Conservation (phyloP, 495 filamentous ascomycete genomes). For the Astrothelium macrocarpum region DNA sequence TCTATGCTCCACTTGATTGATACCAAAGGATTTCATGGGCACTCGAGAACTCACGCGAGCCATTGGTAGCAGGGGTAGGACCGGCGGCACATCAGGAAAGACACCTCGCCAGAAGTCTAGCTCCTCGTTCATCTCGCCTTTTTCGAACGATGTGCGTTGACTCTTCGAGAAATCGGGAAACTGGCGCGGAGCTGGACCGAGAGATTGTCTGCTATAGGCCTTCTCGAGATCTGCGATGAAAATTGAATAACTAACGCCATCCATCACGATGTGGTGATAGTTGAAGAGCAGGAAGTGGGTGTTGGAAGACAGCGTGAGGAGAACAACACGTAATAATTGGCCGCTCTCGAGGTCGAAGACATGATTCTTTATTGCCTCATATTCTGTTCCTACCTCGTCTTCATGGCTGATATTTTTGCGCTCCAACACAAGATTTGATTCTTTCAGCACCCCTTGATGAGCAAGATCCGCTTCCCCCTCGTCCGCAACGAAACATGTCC, state of each 20-base stretch:
- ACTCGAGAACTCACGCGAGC: neutral
- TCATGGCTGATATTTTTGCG: neutral
- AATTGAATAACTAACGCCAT: constrained; percentile 12
- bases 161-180: constrained; percentile 5
- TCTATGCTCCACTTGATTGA: neutral
- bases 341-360: neutral
- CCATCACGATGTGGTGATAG: constrained; percentile 18
- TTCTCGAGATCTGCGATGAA: constrained; percentile 13
- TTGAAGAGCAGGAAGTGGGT: constrained; percentile 10
- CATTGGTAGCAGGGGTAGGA: constrained; percentile 28
- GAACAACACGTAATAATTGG: neutral
- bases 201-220: neutral
- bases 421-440: neutral
- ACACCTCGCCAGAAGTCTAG: constrained; percentile 26
- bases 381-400: neutral
- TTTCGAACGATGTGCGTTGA: constrained; percentile 9
- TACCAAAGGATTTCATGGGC: neutral
- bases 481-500: neutral
- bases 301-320: neutral
- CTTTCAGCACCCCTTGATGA: neutral
- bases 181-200: neutral
- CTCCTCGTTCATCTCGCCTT: constrained; percentile 16
- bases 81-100: constrained; percentile 16
- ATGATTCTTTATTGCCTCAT: neutral
- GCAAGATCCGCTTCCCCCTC: neutral